Base-by-base conservation (phyloP, 441 rosid genomes). In the Adansonia grandidieri region DNA sequence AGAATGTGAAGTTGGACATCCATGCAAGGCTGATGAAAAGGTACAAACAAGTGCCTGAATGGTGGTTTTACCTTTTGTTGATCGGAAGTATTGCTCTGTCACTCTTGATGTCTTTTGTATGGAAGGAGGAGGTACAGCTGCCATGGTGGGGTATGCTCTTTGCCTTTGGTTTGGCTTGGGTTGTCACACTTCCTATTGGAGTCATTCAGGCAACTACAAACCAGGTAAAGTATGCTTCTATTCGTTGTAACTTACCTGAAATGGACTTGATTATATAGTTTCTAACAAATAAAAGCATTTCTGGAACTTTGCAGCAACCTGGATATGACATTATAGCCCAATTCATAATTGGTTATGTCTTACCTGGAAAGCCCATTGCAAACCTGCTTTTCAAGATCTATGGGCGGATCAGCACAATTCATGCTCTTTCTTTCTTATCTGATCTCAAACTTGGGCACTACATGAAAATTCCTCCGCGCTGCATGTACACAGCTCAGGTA, bases 121-220 rank as follows among this genome's bases (percentile, higher is more conserved):
- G 91, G 91, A 89, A 91, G 74, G 84, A 87, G 0, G 89, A 88
- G 11, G 94, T 96, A 78, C 99, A 94, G 83, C 87, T 96, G 70
- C 94, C 87, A n/a, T 94, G 95, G 96, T 96, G 98, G 99, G 99
- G 97, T 37, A 90, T 96, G 95, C 82, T 96, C 81, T 91, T 96
- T 78, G 98, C 98, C 61, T 94, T 94, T 77, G 88, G 63, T 48
- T 75, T 94, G 86, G 99, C 98, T 63, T 96, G 89, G 84, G 14
- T 96, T 32, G 98, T 96, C 71, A 96, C 99, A 9, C 95, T 96
- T 76, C 99, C 99, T 6, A 93, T 96, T 10, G 99, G 99, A n/a
- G 96, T 96, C 84, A 96, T 96, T 87, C 99, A 96, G 85, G 99
- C 99, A 69, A 96, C 99, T 50, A 96, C 98, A 17, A 96, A 96